Evolutionary conservation across 2,329 filamentous ascomycete genomes (phyloP).

Genomic region (Xylogone sp.): DNA sequence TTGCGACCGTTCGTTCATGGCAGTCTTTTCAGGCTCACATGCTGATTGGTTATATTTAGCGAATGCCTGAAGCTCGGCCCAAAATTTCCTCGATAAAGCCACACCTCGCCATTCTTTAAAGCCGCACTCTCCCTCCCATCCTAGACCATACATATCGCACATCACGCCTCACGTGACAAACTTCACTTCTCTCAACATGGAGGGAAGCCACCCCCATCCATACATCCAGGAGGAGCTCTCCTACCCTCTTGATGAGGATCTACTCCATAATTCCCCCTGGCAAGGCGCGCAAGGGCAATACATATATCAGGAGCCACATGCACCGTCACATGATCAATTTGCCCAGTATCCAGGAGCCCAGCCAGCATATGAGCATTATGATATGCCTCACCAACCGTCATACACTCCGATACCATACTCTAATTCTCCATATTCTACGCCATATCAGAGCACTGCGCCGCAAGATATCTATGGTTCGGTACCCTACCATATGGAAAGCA

Average conservation of each 20-base stretch:
- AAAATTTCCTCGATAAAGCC: not conserved
- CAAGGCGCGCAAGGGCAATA: constrained; percentile 16
- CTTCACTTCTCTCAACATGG: constrained; percentile 18
- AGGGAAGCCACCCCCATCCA: constrained; percentile 20
- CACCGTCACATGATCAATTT: constrained; percentile 15
- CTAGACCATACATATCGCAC: no score
- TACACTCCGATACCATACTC: constrained; percentile 19
- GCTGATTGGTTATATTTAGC: not conserved
- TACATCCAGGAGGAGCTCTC: constrained; percentile 17
- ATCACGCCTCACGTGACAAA: not conserved
- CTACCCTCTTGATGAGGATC: constrained; percentile 22
- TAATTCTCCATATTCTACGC: constrained; percentile 23
- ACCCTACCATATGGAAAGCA: constrained; percentile 18
- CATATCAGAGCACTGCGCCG: constrained; percentile 21
- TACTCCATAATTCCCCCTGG: constrained; percentile 21
- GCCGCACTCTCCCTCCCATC: not conserved
- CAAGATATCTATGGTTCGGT: constrained; percentile 20
- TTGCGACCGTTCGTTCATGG: not conserved
- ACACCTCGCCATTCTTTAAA: not conserved
- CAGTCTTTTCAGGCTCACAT: not conserved
- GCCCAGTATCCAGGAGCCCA: constrained; percentile 14
- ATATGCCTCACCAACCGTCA: constrained; percentile 18
- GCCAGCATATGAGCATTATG: constrained; percentile 19
- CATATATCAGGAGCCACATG: constrained; percentile 15
- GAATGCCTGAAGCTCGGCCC: not conserved